phyloP scores from a whole-genome alignment of 192 early-diverging fungal species.

The Chytriomyces confervae region DNA sequence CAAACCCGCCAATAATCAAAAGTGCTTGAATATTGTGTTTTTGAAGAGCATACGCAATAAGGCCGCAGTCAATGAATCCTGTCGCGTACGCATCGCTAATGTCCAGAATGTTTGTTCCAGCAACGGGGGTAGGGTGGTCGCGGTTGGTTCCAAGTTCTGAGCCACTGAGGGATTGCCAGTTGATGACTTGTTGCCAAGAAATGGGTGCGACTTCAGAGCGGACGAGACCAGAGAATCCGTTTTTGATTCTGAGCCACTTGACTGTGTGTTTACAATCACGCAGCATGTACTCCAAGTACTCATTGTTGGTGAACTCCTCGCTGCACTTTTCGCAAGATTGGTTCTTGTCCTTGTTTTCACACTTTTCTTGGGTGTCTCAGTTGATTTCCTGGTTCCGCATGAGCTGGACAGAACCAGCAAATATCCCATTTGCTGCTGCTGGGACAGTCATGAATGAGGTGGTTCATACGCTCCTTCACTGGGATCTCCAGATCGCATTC shows the following conservation, averaged over 20 bases:
- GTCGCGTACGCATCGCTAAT: conserved; percentile 40
- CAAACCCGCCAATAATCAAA: conserved; percentile 95
- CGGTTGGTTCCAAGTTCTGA: conserved; percentile 94
- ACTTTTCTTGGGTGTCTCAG: too few relatives aligned
- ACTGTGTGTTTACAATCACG: too few relatives aligned
- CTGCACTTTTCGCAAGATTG: too few relatives aligned
- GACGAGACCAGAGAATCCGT: conserved; percentile 91
- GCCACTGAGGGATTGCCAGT: conserved; percentile 91
- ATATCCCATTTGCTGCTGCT: too few relatives aligned
- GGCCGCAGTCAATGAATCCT: conserved; percentile 74
- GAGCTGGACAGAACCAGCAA: too few relatives aligned
- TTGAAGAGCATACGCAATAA: conserved; percentile 90
- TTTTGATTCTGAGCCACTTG: conserved; percentile 86
- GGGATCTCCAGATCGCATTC: too few relatives aligned
- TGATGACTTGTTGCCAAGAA: conserved; percentile 82
- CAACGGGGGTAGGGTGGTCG: conserved; percentile 75
- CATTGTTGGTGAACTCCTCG: too few relatives aligned
- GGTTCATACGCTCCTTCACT: too few relatives aligned
- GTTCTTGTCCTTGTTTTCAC: too few relatives aligned
- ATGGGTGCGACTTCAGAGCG: conserved; percentile 80
- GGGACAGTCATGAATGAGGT: too few relatives aligned
- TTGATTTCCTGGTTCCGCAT: too few relatives aligned
- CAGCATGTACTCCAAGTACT: too few relatives aligned
- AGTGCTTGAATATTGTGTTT: conserved; percentile 89
- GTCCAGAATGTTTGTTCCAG: conserved; percentile 39